Base-by-base conservation (phyloP, 1,284 basidiomycete genomes). In the Trichosporon sp. region DNA sequence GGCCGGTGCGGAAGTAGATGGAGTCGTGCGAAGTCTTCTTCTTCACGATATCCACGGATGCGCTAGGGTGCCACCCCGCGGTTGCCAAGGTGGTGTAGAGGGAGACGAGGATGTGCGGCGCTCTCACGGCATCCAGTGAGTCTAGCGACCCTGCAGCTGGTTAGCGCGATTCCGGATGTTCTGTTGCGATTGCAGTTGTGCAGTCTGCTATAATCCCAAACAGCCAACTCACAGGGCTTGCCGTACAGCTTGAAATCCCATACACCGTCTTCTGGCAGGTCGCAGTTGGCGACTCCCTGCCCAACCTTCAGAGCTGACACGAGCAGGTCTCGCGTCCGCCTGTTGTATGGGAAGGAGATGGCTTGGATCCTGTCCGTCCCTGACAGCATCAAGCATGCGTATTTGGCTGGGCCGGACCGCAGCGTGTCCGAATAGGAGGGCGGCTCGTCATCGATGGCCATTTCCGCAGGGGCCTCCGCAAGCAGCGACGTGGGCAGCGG, bases 351-450 rank as follows among this genome's bases (percentile, higher is more conserved):
- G 16, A 63, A 63, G 16, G 59, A 63, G 16, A 63, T 35, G 32
- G 59, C 59, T 10, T 63, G 59, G 59, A 63, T 63, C 31, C 59
- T 63, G 69, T 70, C 69, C 14, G 65, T n/a, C 12, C 35, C 31
- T 14, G 40, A 51, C 10, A 69, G 68, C 46, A 65, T 65, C 26
- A 69, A 16, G 35, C 63, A 51, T 2, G 68, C 68, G 63, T 65
- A 69, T 14, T 10, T 65, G 8, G 64, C 21, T 12, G 64, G 38
- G 5, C 21, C 64, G 40, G 32, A 37, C 16, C 59, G 12, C 16
- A 63, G 12, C 31, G 59, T 63, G 59, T 63, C 59, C 11, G 59
- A 63, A 32, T 63, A 63, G 2, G 59, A 63, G 12, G 59, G 59
- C 16, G 37, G 59, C 14, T 63, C 59, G 16, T 61, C 56, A 16